A percentile compares a stretch with the other conserved stretches of the same genome.
phyloP scores from a whole-genome alignment of 352 stramenopile species.

The Globisporangium spinosum region DNA sequence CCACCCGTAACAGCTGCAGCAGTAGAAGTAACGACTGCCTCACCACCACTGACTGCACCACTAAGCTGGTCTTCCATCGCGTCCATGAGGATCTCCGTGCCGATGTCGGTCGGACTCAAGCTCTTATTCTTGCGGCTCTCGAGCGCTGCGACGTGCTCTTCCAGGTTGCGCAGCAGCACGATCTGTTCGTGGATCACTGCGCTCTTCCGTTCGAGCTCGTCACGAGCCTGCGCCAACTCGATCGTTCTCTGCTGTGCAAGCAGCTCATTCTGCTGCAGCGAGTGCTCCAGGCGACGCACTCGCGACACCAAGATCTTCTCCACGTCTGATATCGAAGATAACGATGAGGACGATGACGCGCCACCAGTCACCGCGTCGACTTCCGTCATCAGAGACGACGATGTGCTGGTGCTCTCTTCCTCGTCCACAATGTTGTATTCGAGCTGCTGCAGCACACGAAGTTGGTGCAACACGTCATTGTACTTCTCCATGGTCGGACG shows the following conservation, averaged over 20 bases:
- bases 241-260: constrained; percentile 29
- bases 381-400: constrained; percentile 13
- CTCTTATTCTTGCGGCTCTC: constrained; percentile 36
- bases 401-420: constrained; percentile 31
- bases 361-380: background rate
- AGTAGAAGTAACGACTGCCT: background rate
- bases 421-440: constrained; percentile 87
- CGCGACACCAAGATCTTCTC: constrained; percentile 66
- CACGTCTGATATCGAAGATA: constrained; percentile 23
- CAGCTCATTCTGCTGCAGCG: constrained; percentile 63
- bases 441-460: constrained; percentile 91
- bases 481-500: constrained; percentile 85
- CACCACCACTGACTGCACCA: constrained; percentile 2
- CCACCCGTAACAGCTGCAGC: constrained; percentile 8
- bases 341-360: constrained; percentile 6
- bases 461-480: constrained; percentile 85
- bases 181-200: constrained; percentile 50
- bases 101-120: constrained; percentile 38
- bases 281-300: constrained; percentile 66
- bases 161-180: constrained; percentile 46
- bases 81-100: constrained; percentile 67
- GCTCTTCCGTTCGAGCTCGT: constrained; percentile 30
- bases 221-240: constrained; percentile 31
- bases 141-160: constrained; percentile 63
- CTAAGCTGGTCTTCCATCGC: constrained; percentile 60